phyloP scores from a whole-genome alignment of 1,284 basidiomycete genomes.

The Vanrija humicola region DNA sequence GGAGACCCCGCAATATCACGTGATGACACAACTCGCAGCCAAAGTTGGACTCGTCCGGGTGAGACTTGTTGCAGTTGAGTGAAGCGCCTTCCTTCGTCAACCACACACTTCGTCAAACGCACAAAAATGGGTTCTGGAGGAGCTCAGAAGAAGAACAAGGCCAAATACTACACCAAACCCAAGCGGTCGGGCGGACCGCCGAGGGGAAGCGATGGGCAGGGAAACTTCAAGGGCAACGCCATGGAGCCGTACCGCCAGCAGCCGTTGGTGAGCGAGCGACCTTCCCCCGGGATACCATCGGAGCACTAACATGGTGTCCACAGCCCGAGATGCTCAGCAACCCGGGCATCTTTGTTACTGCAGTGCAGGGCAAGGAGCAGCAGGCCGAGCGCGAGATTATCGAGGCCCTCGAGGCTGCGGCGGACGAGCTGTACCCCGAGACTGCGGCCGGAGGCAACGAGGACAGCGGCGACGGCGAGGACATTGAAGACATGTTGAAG shows the following conservation, averaged over 20 bases:
- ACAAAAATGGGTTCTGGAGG: too few relatives aligned
- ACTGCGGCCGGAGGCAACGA: conserved; percentile 16
- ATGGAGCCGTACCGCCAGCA: conserved; percentile 14
- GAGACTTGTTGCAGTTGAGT: too few relatives aligned
- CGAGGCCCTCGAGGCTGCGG: conserved; percentile 37
- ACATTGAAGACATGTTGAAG: conserved; percentile 41
- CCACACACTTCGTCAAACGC: too few relatives aligned
- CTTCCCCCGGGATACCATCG: too few relatives aligned
- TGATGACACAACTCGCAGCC: too few relatives aligned
- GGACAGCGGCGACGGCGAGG: conserved; percentile 24
- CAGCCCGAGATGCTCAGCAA: conserved; percentile 34
- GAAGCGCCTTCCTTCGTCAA: too few relatives aligned
- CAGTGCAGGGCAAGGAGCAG: conserved; percentile 36
- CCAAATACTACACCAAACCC: background rate
- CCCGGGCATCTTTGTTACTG: conserved; percentile 37
- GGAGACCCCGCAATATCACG: too few relatives aligned
- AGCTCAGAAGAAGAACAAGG: background rate
- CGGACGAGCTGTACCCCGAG: conserved; percentile 43
- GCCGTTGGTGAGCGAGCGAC: conserved; percentile 13
- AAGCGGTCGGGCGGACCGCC: conserved; percentile 5
- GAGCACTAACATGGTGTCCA: background rate
- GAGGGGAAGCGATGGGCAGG: conserved; percentile 14
- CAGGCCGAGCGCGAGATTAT: conserved; percentile 41
- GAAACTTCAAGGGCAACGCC: conserved; percentile 11
- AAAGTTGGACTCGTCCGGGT: too few relatives aligned